phyloP scores from a whole-genome alignment of 2,329 filamentous ascomycete genomes.

The Pseudogymnoascus sp. region DNA sequence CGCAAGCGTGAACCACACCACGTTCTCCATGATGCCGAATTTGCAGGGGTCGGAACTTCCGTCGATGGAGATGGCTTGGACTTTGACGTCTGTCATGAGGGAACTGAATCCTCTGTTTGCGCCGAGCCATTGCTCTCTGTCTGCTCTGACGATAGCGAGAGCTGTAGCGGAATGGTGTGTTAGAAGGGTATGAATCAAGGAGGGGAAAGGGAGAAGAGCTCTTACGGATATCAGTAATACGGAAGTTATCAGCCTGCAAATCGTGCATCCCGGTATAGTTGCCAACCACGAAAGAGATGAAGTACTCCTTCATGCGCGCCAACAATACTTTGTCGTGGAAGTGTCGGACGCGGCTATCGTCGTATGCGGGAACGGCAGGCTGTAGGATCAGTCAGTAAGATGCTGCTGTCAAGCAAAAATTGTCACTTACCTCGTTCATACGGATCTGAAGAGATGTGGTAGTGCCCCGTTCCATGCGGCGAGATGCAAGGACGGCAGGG shows the following conservation, averaged over 20 bases:
- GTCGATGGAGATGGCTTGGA: background rate
- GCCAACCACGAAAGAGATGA: background rate
- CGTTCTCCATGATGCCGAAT: conserved; percentile 11
- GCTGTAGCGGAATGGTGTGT: background rate
- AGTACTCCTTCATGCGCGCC: background rate
- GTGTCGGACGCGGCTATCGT: background rate
- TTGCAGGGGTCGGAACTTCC: conserved; percentile 4
- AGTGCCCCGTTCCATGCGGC: background rate
- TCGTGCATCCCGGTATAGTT: background rate
- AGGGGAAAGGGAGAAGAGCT: background rate
- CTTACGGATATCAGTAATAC: background rate
- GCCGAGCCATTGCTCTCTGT: background rate
- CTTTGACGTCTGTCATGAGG: background rate
- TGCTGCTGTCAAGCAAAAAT: background rate
- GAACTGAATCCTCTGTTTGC: background rate
- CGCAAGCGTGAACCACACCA: conserved; percentile 9
- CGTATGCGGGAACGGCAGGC: background rate
- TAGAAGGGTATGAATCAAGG: background rate
- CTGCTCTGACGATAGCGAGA: background rate
- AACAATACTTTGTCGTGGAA: background rate
- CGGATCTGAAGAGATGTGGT: background rate
- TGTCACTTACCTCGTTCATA: background rate
- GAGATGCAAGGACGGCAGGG: background rate
- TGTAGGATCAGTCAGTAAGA: background rate
- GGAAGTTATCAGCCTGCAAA: background rate